Evolutionary conservation across 306 rosid species (phyloP).

Genomic region (Begonia masoniana): DNA sequence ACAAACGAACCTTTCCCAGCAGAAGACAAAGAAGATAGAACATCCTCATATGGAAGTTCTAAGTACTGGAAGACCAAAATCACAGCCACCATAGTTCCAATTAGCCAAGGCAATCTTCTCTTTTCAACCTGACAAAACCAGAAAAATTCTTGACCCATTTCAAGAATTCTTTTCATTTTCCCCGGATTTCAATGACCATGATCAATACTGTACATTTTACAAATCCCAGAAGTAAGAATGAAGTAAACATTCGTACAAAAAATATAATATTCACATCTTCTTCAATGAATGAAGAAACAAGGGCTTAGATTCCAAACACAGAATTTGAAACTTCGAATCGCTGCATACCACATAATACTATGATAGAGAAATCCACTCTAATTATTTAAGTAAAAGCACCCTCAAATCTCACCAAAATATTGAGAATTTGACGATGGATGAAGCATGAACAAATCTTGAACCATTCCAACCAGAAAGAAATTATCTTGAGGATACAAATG

Average conservation of each 20-base stretch:
- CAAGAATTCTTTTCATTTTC: conserved; percentile 11
- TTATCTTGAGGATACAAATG: not conserved
- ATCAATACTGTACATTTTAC: conserved; percentile 25
- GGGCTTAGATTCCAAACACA: not conserved
- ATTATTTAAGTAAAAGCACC: not conserved
- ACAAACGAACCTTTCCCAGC: conserved; percentile 13
- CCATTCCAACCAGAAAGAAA: not conserved
- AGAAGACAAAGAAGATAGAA: conserved; percentile 28
- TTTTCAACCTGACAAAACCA: conserved; percentile 28
- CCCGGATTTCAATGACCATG: conserved; percentile 20
- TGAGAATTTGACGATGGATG: not conserved
- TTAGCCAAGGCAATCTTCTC: conserved; percentile 42
- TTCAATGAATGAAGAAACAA: not conserved
- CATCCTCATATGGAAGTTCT: conserved; percentile 31
- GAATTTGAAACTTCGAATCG: no score
- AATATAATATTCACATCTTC: not conserved
- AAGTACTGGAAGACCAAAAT: conserved; percentile 37
- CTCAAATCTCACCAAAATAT: not conserved
- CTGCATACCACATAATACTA: no score
- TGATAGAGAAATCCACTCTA: not conserved
- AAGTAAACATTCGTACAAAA: conserved; percentile 2
- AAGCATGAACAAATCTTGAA: not conserved
- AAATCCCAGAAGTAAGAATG: conserved; percentile 15
- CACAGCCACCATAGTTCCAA: conserved; percentile 33
- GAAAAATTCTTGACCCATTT: conserved; percentile 44